These are phyloP conservation scores for Fraxinus greggii DNA, from an alignment of 305 asterid genomes.

Conservation along the genomic window DNA sequence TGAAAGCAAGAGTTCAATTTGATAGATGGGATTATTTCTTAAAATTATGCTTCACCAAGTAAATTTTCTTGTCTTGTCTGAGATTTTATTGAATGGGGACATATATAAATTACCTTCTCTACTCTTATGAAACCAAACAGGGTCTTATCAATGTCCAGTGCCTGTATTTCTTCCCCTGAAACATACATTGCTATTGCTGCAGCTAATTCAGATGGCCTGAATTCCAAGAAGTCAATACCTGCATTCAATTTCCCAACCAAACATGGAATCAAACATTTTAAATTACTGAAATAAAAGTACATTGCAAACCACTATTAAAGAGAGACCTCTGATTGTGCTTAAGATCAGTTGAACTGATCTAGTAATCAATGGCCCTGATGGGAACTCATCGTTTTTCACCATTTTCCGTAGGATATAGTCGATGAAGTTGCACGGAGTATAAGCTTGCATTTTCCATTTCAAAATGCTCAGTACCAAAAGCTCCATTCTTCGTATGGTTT, in stretches of 20 bases:
- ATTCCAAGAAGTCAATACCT: slow-evolving; percentile 81
- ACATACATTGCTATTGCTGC: slow-evolving; percentile 69
- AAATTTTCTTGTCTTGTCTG: background rate
- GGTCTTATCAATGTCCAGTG: slow-evolving; percentile 50
- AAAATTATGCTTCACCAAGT: background rate
- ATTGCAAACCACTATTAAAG: background rate
- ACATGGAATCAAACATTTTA: slow-evolving; percentile 22
- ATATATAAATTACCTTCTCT: slow-evolving; percentile 46
- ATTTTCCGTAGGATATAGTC: slow-evolving; percentile 59
- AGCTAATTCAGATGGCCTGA: slow-evolving; percentile 73
- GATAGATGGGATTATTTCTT: too few relatives aligned
- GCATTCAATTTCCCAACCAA: slow-evolving; percentile 52
- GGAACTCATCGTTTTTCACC: slow-evolving; percentile 29
- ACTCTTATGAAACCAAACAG: slow-evolving; percentile 41
- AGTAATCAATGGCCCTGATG: slow-evolving; percentile 28
- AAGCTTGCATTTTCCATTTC: slow-evolving; percentile 64
- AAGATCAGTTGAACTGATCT: slow-evolving; percentile 48
- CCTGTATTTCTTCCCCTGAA: slow-evolving; percentile 43
- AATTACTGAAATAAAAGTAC: background rate
- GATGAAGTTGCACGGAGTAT: slow-evolving; percentile 60
- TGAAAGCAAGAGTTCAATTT: too few relatives aligned
- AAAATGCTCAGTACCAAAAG: slow-evolving; percentile 46
- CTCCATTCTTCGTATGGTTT: slow-evolving; percentile 69
- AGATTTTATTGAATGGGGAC: slow-evolving; percentile 27
- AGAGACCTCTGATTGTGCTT: slow-evolving; percentile 53